phyloP scores from a whole-genome alignment of 371 early-diverging fungal genomes.

The Syncephalastrum contaminatum region DNA sequence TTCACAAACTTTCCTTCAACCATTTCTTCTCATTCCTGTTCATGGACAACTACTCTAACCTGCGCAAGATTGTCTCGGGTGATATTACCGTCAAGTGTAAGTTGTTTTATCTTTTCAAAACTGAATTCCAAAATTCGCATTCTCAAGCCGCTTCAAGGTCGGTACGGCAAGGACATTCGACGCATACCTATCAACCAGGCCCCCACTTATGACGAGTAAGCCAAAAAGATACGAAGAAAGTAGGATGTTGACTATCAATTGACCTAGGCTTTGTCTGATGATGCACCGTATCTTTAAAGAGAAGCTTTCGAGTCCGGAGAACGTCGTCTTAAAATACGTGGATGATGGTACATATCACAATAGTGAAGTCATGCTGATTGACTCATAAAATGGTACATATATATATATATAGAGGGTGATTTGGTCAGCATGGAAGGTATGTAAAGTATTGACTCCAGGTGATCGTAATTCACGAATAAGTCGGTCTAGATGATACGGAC shows the following conservation, averaged over 20 bases:
- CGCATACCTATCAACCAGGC: constrained; percentile 56
- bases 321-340: constrained; percentile 49
- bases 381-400: constrained; percentile 1
- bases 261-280: constrained; percentile 49
- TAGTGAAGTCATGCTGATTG: background rate
- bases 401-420: constrained; percentile 58
- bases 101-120: background rate
- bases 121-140: no score
- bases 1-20: no score
- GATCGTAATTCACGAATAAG: background rate
- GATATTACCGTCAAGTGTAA: constrained; percentile 49
- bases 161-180: constrained; percentile 36
- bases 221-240: no score
- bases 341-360: constrained; percentile 44
- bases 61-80: constrained; percentile 45
- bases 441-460: background rate
- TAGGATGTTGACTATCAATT: background rate
- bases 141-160: constrained; percentile 20
- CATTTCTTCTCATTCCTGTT: no score
- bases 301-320: constrained; percentile 42
- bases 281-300: constrained; percentile 52
- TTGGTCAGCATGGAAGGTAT: constrained; percentile 48
- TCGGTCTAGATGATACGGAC: constrained; percentile 50
- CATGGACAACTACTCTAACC: constrained; percentile 28
- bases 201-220: constrained; percentile 57